phyloP scores from a whole-genome alignment of 2,329 filamentous ascomycete genomes.

The Diaporthe sp. region DNA sequence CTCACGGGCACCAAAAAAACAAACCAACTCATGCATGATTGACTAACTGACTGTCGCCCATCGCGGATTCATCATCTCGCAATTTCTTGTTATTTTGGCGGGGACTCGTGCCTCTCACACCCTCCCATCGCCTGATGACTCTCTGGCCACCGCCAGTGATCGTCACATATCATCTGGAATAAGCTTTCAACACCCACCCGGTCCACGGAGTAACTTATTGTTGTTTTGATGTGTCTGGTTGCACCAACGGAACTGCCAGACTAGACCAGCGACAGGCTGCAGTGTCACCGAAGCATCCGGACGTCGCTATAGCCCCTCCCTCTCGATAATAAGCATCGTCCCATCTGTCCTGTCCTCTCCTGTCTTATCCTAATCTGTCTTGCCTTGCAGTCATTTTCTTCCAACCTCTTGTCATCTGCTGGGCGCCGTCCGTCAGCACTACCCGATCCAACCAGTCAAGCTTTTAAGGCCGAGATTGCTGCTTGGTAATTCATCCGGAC shows the following conservation, averaged over 20 bases:
- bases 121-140: slow-evolving; percentile 8
- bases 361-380: neutral
- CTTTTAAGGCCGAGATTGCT: neutral
- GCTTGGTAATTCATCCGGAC: slow-evolving; percentile 9
- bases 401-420: neutral
- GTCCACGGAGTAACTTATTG: neutral
- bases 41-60: neutral
- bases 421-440: slow-evolving; percentile 4
- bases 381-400: neutral
- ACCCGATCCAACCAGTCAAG: neutral
- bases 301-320: neutral
- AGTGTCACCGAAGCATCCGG: slow-evolving; percentile 15
- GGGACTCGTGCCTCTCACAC: neutral
- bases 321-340: slow-evolving; percentile 3
- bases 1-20: neutral
- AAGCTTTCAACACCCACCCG: neutral
- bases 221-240: neutral
- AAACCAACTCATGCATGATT: slow-evolving; percentile 9
- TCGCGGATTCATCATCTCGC: slow-evolving; percentile 20
- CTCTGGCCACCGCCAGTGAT: slow-evolving; percentile 10
- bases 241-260: neutral
- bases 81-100: slow-evolving; percentile 11
- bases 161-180: neutral
- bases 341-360: neutral
- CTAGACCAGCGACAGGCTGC: neutral